phyloP scores from a whole-genome alignment of 306 rosid genomes.

The Canavalia gladiata region DNA sequence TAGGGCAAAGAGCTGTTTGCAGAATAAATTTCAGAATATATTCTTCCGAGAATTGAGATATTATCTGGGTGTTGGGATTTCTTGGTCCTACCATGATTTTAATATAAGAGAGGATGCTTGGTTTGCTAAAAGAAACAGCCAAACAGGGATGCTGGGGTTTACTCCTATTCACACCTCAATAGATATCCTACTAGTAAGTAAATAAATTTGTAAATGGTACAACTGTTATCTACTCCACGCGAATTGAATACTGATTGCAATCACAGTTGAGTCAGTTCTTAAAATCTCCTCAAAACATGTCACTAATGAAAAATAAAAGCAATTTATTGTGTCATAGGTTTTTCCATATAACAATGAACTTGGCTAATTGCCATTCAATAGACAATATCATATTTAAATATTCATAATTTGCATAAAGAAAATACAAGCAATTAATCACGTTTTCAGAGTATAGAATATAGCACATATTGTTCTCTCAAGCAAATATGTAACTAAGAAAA shows the following conservation, averaged over 20 bases:
- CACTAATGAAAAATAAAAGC: neutral
- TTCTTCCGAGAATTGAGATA: neutral
- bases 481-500: slow-evolving; percentile 31
- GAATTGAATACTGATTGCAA: slow-evolving; percentile 3
- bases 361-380: neutral
- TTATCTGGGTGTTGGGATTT: neutral
- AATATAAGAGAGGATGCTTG: neutral
- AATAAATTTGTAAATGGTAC: neutral
- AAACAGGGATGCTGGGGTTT: neutral
- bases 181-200: slow-evolving; percentile 3
- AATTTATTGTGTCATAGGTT: neutral
- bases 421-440: slow-evolving; percentile 23
- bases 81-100: neutral
- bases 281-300: neutral
- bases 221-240: neutral
- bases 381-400: slow-evolving; percentile 24
- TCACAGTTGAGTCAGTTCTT: slow-evolving; percentile 23
- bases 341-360: slow-evolving; percentile 1
- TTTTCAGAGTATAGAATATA: neutral
- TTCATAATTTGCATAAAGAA: slow-evolving; percentile 36
- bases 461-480: slow-evolving; percentile 15
- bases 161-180: slow-evolving; percentile 1
- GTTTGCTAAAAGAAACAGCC: slow-evolving; percentile 14
- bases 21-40: slow-evolving; percentile 11
- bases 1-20: neutral